A percentile compares a stretch with the other conserved stretches of the same genome.
Evolutionary conservation across 352 stramenopile genomes (phyloP).

Genomic region (Globisporangium apiculatum): DNA sequence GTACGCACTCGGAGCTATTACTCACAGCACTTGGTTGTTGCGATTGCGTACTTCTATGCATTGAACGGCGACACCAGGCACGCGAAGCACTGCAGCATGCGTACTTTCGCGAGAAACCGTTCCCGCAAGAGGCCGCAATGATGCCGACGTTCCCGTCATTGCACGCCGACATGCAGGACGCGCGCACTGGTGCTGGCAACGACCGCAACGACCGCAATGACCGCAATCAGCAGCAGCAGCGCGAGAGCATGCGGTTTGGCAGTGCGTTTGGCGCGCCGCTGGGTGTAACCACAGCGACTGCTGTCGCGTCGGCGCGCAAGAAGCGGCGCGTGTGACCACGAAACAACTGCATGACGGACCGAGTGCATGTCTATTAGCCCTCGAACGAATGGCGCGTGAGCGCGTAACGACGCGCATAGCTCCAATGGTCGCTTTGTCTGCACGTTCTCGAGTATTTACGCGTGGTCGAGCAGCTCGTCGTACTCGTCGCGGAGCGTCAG

Average conservation of each 20-base stretch:
- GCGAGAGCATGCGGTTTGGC: conserved; percentile 2
- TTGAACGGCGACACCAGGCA: conserved; percentile 15
- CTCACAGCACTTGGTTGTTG: too few species aligned
- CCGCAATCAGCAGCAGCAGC: conserved; percentile 5
- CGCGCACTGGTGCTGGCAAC: background rate
- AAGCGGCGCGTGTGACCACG: conserved; percentile 8
- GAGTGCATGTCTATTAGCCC: too few species aligned
- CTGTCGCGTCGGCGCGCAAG: conserved; percentile 5
- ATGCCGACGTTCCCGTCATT: conserved; percentile 62
- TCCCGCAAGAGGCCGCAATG: conserved; percentile 48
- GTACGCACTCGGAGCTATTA: too few species aligned
- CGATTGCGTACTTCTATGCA: too few species aligned
- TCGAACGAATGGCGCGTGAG: too few species aligned
- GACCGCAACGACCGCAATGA: background rate
- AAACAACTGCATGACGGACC: too few species aligned
- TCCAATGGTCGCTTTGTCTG: too few species aligned
- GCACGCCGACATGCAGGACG: conserved; percentile 31
- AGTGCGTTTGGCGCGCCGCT: conserved; percentile 3
- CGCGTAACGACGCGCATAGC: too few species aligned
- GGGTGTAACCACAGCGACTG: background rate
- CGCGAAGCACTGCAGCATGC: conserved; percentile 37
- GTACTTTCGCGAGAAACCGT: conserved; percentile 62
- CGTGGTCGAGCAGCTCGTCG: conserved; percentile 47
- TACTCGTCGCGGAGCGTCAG: conserved; percentile 62
- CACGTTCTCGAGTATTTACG: too few species aligned